A percentile compares a stretch with the other conserved stretches of the same genome.
Conservation (phyloP, 2,329 filamentous ascomycete genomes). For the Didymella sp. region DNA sequence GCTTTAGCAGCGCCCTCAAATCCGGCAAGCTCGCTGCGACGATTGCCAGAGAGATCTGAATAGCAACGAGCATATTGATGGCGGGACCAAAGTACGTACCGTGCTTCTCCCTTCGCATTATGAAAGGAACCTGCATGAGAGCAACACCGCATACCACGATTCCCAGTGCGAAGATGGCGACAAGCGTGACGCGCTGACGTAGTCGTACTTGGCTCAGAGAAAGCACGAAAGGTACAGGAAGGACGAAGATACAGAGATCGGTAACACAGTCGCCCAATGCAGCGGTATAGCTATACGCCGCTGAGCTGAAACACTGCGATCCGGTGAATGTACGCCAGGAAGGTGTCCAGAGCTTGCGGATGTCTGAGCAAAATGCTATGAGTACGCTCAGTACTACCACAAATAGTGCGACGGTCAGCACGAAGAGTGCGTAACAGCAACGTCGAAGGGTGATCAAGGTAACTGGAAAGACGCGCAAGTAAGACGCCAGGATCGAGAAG, state of each 20-base stretch:
- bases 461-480: constrained; percentile 47
- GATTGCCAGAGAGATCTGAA: constrained; percentile 37
- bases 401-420: constrained; percentile 29
- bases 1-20: constrained; percentile 31
- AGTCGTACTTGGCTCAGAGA: constrained; percentile 29
- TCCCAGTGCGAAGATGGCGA: constrained; percentile 35
- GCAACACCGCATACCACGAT: constrained; percentile 39
- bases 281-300: constrained; percentile 36
- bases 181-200: constrained; percentile 32
- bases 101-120: constrained; percentile 28
- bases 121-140: constrained; percentile 39
- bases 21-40: constrained; percentile 38
- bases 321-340: constrained; percentile 32
- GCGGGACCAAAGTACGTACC: constrained; percentile 34
- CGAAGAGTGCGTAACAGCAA: constrained; percentile 29
- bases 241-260: constrained; percentile 37
- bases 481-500: constrained; percentile 46
- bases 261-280: constrained; percentile 38
- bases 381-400: constrained; percentile 34
- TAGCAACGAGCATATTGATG: constrained; percentile 38
- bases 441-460: constrained; percentile 25
- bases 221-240: constrained; percentile 38
- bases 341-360: constrained; percentile 33
- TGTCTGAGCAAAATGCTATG: constrained; percentile 31
- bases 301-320: constrained; percentile 35